Evolutionary conservation across 306 rosid species (phyloP), one percentile per base, ranked within the genome.

Genomic region (Casuarina equisetifolia): DNA sequence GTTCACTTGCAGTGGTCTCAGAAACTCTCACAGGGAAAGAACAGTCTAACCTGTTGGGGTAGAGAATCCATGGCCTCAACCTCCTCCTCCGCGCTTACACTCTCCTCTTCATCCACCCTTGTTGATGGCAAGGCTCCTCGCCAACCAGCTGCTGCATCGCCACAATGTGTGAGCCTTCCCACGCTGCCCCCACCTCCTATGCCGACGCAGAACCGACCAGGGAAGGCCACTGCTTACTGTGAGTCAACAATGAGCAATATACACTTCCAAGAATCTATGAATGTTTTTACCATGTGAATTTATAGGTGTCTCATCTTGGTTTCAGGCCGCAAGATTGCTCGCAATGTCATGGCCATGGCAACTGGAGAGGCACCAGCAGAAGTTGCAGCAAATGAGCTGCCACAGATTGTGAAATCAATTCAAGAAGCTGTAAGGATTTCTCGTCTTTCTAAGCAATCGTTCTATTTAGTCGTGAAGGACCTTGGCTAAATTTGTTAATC

Each of bases 301-400:
- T 71, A 36, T 49, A 15, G 61, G 10, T 35, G 12, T 52, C 49
- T 36, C 9, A 4, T 77, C 32, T 48, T 46, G 59, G 11, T 70
- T 73, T 64, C 69, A 95, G 98, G 95, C 79, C 84, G 91, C 6
- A 92, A 91, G 83, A 9, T 89, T 76, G 88, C 88, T 54, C 91
- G 98, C 25, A 86, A 87, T 88, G 98, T 95, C 77, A 80, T 81
- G 84, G 88, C 90, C 69, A 95, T 88, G 99, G 97, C 97, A 40
- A 91, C 99, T 13, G 97, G 98, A 58, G 98, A 95, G 78, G 96
- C 95, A 54, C 91, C 91, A 0, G 86, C 93, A 4, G 97, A 92
- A 67, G 91, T 88, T 62, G 86, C 88, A 68, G 38, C 91, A 8
- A 72, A 86, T 48, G 97, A 95, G 81, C 48, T 70, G 36, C 96